Evolutionary conservation across 768 basidiomycete species (phyloP).

Genomic region (Clitopilus hobsonii): DNA sequence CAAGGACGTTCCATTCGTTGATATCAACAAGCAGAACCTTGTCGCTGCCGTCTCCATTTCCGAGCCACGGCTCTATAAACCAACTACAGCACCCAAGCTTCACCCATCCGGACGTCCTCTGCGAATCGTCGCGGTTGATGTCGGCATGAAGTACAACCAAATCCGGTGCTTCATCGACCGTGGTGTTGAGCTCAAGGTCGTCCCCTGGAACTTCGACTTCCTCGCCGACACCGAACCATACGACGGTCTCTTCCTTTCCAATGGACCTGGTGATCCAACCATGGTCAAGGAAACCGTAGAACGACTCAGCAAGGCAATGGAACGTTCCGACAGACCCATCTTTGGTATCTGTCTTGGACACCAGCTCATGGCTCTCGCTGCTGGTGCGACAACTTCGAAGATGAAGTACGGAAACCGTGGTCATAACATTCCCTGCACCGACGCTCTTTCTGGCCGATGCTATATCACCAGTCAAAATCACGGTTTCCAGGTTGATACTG

Average conservation of each 20-base stretch:
- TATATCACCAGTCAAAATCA: slow-evolving; percentile 99
- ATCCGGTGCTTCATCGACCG: slow-evolving; percentile 92
- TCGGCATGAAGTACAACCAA: slow-evolving; percentile 99
- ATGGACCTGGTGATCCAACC: slow-evolving; percentile 96
- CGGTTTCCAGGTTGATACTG: slow-evolving; percentile 89
- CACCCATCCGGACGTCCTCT: slow-evolving; percentile 80
- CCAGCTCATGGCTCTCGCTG: slow-evolving; percentile 92
- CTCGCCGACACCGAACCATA: slow-evolving; percentile 72
- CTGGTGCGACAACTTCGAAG: slow-evolving; percentile 91
- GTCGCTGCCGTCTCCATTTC: slow-evolving; percentile 84
- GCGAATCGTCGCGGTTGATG: slow-evolving; percentile 88
- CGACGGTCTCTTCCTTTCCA: slow-evolving; percentile 95
- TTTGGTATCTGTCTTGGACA: slow-evolving; percentile 99
- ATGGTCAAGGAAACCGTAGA: slow-evolving; percentile 71
- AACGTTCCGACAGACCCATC: slow-evolving; percentile 77
- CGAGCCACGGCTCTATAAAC: slow-evolving; percentile 63
- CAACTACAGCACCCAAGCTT: slow-evolving; percentile 46
- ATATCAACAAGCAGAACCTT: slow-evolving; percentile 87
- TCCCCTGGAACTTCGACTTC: slow-evolving; percentile 97
- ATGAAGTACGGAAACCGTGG: slow-evolving; percentile 99
- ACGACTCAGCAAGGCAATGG: slow-evolving; percentile 60
- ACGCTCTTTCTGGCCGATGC: slow-evolving; percentile 88
- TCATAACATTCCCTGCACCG: slow-evolving; percentile 97
- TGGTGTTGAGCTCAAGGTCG: slow-evolving; percentile 93
- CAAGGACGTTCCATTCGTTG: slow-evolving; percentile 74